phyloP scores from a whole-genome alignment of 2,329 filamentous ascomycete species.

The Cephalotrichum gorgonifer region DNA sequence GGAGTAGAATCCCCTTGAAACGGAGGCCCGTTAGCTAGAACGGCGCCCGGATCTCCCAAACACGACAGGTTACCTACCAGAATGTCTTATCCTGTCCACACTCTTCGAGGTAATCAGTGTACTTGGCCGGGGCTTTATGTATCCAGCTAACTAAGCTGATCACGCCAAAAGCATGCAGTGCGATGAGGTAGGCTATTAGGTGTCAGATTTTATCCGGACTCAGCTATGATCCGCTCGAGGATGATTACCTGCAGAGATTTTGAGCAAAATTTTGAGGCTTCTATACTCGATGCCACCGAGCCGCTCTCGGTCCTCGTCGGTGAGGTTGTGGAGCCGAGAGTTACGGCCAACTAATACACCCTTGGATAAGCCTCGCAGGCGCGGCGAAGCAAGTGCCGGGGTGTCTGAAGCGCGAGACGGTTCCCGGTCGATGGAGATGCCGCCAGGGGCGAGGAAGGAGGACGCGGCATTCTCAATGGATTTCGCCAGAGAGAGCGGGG shows the following conservation, averaged over 20 bases:
- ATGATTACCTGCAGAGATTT: constrained; percentile 43
- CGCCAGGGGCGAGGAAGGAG: constrained; percentile 21
- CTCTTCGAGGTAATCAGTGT: constrained; percentile 52
- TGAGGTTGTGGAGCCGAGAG: constrained; percentile 80
- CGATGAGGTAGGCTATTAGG: constrained; percentile 66
- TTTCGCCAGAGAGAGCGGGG: neutral
- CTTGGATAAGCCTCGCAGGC: constrained; percentile 88
- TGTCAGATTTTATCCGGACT: neutral
- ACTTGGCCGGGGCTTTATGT: constrained; percentile 43
- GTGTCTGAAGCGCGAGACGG: neutral
- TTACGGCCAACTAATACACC: constrained; percentile 87
- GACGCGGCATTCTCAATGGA: neutral
- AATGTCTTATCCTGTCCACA: constrained; percentile 59
- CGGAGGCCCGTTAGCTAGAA: no score
- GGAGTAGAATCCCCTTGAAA: constrained; percentile 68
- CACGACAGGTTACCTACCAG: constrained; percentile 32
- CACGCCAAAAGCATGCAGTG: constrained; percentile 69
- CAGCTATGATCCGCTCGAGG: neutral
- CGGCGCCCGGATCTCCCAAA: no score
- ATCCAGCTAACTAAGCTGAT: constrained; percentile 76
- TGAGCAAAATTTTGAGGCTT: constrained; percentile 72
- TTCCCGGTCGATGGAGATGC: constrained; percentile 23
- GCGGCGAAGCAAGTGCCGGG: neutral
- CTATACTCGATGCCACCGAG: constrained; percentile 94
- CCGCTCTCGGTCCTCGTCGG: constrained; percentile 86